Evolutionary conservation across 768 basidiomycete genomes (phyloP).

Genomic region (Pleurotus tuoliensis): DNA sequence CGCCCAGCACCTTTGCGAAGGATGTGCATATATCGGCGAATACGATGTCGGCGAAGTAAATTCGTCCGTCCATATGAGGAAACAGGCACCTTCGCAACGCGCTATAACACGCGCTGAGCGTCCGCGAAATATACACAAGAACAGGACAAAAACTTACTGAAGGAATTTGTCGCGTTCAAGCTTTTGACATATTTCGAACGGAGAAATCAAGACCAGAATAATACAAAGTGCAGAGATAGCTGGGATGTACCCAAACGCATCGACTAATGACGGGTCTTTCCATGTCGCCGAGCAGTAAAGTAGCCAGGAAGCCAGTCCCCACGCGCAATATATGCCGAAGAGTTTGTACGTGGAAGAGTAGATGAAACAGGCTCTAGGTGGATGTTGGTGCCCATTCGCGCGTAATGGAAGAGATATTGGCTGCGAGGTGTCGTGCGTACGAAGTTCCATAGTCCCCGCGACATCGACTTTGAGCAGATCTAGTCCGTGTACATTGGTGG

Average conservation of each 20-base stretch:
- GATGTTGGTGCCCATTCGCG: neutral
- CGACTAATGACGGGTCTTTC: slow-evolving; percentile 57
- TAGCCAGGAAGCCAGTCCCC: slow-evolving; percentile 67
- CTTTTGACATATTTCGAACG: slow-evolving; percentile 64
- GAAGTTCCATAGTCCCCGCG: slow-evolving; percentile 64
- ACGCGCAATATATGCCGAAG: slow-evolving; percentile 53
- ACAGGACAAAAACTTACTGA: slow-evolving; percentile 48
- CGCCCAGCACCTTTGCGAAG: slow-evolving; percentile 94
- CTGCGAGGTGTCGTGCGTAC: slow-evolving; percentile 28
- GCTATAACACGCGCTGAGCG: slow-evolving; percentile 34
- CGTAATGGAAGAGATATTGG: slow-evolving; percentile 23
- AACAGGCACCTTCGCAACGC: slow-evolving; percentile 71
- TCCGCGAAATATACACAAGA: neutral
- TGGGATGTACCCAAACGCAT: slow-evolving; percentile 75
- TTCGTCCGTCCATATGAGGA: slow-evolving; percentile 52
- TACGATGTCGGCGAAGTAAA: slow-evolving; percentile 89
- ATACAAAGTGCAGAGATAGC: slow-evolving; percentile 60
- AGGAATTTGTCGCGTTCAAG: slow-evolving; percentile 75
- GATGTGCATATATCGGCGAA: slow-evolving; percentile 96
- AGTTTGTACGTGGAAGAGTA: slow-evolving; percentile 67
- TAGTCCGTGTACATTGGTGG: slow-evolving; percentile 87
- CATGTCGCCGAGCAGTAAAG: slow-evolving; percentile 59
- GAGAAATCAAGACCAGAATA: slow-evolving; percentile 56
- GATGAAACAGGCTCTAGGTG: neutral
- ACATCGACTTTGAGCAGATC: slow-evolving; percentile 72